phyloP scores from a whole-genome alignment of 2,329 filamentous ascomycete genomes.

The Clonostachys solani region DNA sequence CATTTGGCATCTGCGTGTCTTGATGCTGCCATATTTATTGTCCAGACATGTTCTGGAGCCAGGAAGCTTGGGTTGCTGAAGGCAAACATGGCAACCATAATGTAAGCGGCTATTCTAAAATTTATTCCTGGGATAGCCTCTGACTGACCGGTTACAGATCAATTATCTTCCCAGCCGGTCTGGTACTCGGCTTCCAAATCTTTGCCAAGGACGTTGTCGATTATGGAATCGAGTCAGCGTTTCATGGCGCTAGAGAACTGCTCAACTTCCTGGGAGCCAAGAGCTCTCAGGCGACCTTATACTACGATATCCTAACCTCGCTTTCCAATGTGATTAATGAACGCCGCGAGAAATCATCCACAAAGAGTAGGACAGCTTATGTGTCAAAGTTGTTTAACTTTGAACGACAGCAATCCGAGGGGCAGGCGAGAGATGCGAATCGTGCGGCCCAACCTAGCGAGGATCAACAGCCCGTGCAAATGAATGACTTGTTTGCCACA shows the following conservation, averaged over 20 bases:
- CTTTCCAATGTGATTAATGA: slow-evolving; percentile 38
- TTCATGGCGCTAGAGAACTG: slow-evolving; percentile 43
- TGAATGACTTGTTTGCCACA: slow-evolving; percentile 2
- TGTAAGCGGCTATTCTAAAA: slow-evolving; percentile 29
- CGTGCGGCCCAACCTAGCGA: background rate
- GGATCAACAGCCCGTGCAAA: background rate
- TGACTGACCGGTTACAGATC: slow-evolving; percentile 26
- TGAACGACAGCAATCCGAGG: background rate
- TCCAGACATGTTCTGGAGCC: slow-evolving; percentile 48
- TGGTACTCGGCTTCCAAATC: slow-evolving; percentile 53
- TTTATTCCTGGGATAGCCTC: background rate
- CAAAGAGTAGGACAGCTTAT: slow-evolving; percentile 15
- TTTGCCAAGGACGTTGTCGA: slow-evolving; percentile 43
- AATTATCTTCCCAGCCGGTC: slow-evolving; percentile 50
- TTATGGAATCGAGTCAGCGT: slow-evolving; percentile 39
- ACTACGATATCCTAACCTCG: slow-evolving; percentile 47
- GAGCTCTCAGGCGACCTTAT: slow-evolving; percentile 53
- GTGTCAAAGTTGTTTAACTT: slow-evolving; percentile 17
- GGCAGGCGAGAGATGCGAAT: background rate
- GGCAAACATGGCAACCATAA: slow-evolving; percentile 55
- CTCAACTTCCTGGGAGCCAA: slow-evolving; percentile 40
- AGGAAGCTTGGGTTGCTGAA: slow-evolving; percentile 36
- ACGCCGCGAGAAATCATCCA: slow-evolving; percentile 21
- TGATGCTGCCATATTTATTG: slow-evolving; percentile 50
- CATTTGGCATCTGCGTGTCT: slow-evolving; percentile 47